Conservation (phyloP, 1,139 yeast genomes). For the Suhomyces anneliseae region DNA sequence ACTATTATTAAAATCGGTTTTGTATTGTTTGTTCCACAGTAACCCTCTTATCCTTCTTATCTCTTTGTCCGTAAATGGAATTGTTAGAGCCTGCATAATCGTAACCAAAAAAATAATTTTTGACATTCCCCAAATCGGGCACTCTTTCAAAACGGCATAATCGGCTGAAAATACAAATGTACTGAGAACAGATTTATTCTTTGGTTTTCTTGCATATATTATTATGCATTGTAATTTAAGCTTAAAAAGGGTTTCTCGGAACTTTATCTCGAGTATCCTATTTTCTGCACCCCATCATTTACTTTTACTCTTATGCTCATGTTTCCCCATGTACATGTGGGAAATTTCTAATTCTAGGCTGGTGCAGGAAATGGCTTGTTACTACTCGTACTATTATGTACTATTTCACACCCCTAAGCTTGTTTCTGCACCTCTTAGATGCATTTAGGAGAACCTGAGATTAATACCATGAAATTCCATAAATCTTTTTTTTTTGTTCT, state of each 20-base stretch:
- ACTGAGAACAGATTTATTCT: not conserved
- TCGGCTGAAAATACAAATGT: not conserved
- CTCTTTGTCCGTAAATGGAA: not conserved
- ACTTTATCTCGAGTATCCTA: not conserved
- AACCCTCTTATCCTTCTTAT: too few species aligned
- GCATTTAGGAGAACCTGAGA: too few species aligned
- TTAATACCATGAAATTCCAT: too few species aligned
- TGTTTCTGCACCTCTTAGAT: not conserved
- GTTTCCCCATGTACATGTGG: too few species aligned
- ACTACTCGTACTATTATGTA: too few species aligned
- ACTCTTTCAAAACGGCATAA: not conserved
- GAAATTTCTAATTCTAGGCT: too few species aligned
- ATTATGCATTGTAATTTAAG: not conserved
- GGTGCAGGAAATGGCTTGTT: too few species aligned
- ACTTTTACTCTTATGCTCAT: not conserved
- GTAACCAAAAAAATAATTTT: not conserved
- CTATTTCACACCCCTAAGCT: not conserved
- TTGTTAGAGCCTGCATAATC: not conserved
- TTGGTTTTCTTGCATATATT: not conserved
- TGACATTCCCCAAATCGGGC: not conserved
- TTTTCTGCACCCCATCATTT: not conserved
- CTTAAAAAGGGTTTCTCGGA: not conserved
- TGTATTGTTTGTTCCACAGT: too few species aligned
- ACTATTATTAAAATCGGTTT: too few species aligned
- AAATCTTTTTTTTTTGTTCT: too few species aligned